Evolutionary conservation across 139 green algal species (phyloP), one percentile per base, ranked within the genome.

Genomic region (Chlorella sp.): DNA sequence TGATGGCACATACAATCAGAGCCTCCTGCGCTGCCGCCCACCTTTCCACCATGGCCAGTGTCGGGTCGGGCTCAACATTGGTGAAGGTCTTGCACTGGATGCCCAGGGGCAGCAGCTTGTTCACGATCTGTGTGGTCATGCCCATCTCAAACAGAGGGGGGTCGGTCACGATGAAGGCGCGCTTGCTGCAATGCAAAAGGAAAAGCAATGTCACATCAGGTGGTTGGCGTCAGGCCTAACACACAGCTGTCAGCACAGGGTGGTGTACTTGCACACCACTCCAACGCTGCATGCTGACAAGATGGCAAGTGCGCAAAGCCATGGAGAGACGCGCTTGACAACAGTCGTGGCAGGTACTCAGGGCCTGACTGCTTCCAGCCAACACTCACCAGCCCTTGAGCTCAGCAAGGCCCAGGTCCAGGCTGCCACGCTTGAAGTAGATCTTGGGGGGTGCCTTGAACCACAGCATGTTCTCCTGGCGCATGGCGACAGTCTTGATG

Each of bases 381-480:
- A n/a, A n/a, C n/a, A n/a, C n/a, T n/a, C 81, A 62, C 67, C 81
- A 85, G 77, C 82, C 79, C 3, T 59, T 30, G 34, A 90, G 74
- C 70, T 91, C 86, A 1, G 22, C 1, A 20, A 91, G 78, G 3
- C 76, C 86, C 36, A 83, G 42, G 68, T 90, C 85, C 70, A 90
- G 66, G 71, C 75, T 86, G 62, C 81, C 85, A 31, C 74, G 69
- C 74, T 80, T 80, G 62, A 80, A 80, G 74, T 80, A 80, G 32
- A 80, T 79, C 71, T 91, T 92, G 62, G 86, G 80, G 4, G 86
- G 86, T 49, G 85, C 70, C 35, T 79, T 79, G 80, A 91, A 92
- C 86, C 86, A 91, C 34, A 90, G 74, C 80, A 85, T 85, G 80
- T 91, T 91, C 76, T 91, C 87, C 60, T 82, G 82, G 67, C 87